phyloP scores from a whole-genome alignment of 495 filamentous ascomycete species.

The Aspergillus homomorphus region DNA sequence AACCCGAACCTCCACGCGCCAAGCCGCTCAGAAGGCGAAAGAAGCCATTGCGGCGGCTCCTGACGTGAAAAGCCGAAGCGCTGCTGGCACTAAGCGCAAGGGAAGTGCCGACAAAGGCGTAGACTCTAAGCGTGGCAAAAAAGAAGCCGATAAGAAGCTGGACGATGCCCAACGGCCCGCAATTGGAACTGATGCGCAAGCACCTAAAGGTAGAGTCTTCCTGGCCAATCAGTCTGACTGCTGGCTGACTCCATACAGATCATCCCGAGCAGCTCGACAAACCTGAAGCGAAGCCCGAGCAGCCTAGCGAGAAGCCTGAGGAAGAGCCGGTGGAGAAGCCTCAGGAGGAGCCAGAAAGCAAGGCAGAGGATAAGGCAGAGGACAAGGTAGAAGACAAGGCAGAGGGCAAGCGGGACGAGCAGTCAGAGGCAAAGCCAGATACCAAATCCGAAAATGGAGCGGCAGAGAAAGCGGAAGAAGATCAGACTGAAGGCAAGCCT shows the following conservation, averaged over 20 bases:
- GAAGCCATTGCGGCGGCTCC: constrained; percentile 35
- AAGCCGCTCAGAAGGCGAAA: constrained; percentile 46
- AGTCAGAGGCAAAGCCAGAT: constrained; percentile 20
- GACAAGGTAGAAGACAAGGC: constrained; percentile 25
- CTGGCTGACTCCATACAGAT: neutral
- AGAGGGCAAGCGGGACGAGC: constrained; percentile 7
- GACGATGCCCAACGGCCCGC: neutral
- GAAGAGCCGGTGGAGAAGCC: constrained; percentile 20
- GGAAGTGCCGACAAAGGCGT: constrained; percentile 23
- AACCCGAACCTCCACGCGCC: constrained; percentile 40
- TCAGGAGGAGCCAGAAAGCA: constrained; percentile 1
- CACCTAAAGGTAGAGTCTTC: neutral
- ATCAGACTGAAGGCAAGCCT: neutral
- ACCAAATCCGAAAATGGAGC: neutral
- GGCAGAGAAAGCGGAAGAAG: neutral
- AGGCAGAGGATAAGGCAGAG: constrained; percentile 37
- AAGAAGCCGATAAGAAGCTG: constrained; percentile 14
- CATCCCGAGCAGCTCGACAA: neutral
- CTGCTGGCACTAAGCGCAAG: constrained; percentile 38
- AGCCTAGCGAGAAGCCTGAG: constrained; percentile 3
- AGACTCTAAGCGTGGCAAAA: constrained; percentile 34
- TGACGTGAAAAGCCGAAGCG: constrained; percentile 23
- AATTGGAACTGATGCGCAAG: neutral
- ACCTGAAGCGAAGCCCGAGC: constrained; percentile 3
- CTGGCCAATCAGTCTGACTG: neutral